Evolutionary conservation across 257 asterid genomes (phyloP), one percentile per base, ranked within the genome.

Genomic region (Petunia secreta): DNA sequence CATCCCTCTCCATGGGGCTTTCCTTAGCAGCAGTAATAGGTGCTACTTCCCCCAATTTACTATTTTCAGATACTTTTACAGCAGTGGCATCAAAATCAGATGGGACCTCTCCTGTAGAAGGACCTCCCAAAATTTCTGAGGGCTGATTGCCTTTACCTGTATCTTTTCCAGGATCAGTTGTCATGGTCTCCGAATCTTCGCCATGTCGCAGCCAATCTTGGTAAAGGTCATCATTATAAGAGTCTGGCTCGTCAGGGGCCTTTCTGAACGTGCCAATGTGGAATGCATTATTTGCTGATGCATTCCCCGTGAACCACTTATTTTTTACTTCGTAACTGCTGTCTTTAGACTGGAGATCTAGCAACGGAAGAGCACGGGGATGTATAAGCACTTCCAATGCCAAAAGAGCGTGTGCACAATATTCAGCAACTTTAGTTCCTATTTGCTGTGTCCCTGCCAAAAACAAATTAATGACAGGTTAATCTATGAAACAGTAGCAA

Each of bases 321-420:
- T 67, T 81, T 69, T 40, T 63, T 71, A 78, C 80, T 67, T 79
- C 85, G 52, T 66, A 83, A 53, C 83, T 82, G 50, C 83, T 78
- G 6, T 11, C 46, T 11, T 64, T 55, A 46, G 89, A 80, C 78
- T 83, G 75, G 34, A 58, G 71, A 84, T 91, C 92, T 79, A 80
- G 25, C 73, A 85, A 41, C 34, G 98, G 93, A 58, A 87, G 91
- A 75, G 88, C 86, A 84, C 97, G 85, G 8, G 94, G 98, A 86
- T 91, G 98, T 80, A 89, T 85, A 85, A 94, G 90, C 84, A 89
- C 93, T 85, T 93, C 95, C 86, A 94, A 81, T 75, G 93, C 79
- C 86, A 90, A 86, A 82, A 92, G 86, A 16, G 98, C 97, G 55
- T 83, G 90, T 63, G 88, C 80, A 75, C 97, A 95, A 81, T 63